phyloP scores from a whole-genome alignment of 345 rosid genomes.

The Viola odorata region DNA sequence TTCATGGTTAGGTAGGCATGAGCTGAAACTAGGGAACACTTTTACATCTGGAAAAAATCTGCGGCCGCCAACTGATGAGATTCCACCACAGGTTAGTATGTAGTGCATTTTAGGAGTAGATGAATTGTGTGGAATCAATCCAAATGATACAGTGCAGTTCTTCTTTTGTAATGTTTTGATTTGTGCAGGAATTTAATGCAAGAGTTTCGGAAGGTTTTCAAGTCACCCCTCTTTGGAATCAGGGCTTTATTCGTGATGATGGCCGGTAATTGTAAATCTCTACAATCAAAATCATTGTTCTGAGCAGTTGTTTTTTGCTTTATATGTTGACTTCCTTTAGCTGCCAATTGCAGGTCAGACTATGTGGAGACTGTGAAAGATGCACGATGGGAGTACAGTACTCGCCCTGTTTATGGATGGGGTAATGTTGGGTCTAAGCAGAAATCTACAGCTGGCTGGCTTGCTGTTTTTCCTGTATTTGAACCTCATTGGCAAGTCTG shows the following conservation, averaged over 20 bases:
- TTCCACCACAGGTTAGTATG: slow-evolving; percentile 70
- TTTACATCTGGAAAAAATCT: slow-evolving; percentile 48
- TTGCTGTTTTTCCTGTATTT: slow-evolving; percentile 90
- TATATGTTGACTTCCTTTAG: background rate
- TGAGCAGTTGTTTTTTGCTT: background rate
- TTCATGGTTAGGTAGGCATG: slow-evolving; percentile 66
- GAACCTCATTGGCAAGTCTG: slow-evolving; percentile 99
- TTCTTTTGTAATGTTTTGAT: slow-evolving; percentile 11
- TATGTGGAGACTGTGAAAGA: slow-evolving; percentile 61
- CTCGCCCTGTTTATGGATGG: slow-evolving; percentile 92
- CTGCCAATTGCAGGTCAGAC: slow-evolving; percentile 52
- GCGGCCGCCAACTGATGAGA: slow-evolving; percentile 60
- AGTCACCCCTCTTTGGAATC: slow-evolving; percentile 90
- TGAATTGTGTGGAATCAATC: background rate
- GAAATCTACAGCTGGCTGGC: slow-evolving; percentile 97
- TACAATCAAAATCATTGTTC: background rate
- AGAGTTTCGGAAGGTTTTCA: slow-evolving; percentile 86
- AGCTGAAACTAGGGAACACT: slow-evolving; percentile 77
- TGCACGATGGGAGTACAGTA: slow-evolving; percentile 93
- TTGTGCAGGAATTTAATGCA: slow-evolving; percentile 58
- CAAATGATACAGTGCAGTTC: background rate
- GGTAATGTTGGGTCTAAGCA: slow-evolving; percentile 73
- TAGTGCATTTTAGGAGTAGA: background rate
- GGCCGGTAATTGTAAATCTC: slow-evolving; percentile 43
- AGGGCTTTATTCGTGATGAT: slow-evolving; percentile 81